These are phyloP conservation scores for Penicillium digitatum DNA, from an alignment of 2,329 filamentous ascomycete species.

Conservation along the genomic window DNA sequence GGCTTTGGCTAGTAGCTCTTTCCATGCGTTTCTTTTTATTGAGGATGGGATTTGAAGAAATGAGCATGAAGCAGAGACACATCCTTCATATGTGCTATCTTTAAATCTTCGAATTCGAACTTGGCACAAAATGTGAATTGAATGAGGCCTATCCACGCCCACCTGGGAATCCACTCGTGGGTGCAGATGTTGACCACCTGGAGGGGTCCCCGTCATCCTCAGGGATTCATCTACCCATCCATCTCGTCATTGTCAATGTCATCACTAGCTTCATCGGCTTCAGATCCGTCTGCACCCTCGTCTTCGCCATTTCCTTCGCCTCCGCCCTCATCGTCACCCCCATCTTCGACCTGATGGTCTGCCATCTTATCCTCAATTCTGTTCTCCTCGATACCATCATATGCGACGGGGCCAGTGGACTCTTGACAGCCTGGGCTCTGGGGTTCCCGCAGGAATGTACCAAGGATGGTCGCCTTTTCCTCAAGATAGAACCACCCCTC, in stretches of 20 bases:
- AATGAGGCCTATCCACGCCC: background rate
- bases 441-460: conserved; percentile 18
- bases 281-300: background rate
- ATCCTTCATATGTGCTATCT: background rate
- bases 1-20: background rate
- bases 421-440: background rate
- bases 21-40: background rate
- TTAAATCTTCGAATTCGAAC: background rate
- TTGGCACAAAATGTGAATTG: background rate
- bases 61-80: too few species aligned
- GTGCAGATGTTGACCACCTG: background rate
- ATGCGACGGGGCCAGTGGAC: background rate
- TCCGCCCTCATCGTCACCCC: background rate
- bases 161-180: background rate
- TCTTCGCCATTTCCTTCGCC: background rate
- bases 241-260: background rate
- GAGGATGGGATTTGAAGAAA: too few species aligned
- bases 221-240: background rate
- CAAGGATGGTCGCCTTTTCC: conserved; percentile 19
- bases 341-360: background rate
- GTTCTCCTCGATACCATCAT: background rate
- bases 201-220: background rate
- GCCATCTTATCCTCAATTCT: background rate
- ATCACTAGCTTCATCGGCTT: background rate
- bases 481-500: conserved; percentile 35